Evolutionary conservation across 257 asterid genomes (phyloP).

Genomic region (Penstemon davidsonii): DNA sequence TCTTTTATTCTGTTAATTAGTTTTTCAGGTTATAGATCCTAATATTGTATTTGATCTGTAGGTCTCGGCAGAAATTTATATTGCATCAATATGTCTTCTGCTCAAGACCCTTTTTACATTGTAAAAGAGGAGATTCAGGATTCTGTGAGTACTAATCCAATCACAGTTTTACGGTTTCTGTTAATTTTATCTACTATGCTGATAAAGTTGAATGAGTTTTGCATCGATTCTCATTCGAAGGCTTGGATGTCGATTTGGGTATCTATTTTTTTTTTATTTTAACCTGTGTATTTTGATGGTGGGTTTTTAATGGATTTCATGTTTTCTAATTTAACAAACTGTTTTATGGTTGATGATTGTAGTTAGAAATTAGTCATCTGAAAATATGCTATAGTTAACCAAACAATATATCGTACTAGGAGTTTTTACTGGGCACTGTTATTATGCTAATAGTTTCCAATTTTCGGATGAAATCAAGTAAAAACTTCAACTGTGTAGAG

Average conservation of each 20-base stretch:
- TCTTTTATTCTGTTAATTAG: too few species aligned
- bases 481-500: not conserved
- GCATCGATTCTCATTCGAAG: slow-evolving; percentile 14
- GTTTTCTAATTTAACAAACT: slow-evolving; percentile 5
- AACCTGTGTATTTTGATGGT: not conserved
- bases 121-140: slow-evolving; percentile 98
- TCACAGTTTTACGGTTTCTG: not conserved
- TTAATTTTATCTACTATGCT: not conserved
- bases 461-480: not conserved
- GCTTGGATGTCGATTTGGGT: slow-evolving; percentile 16
- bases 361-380: not conserved
- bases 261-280: not conserved
- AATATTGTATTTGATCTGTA: too few species aligned
- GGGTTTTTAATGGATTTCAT: slow-evolving; percentile 13
- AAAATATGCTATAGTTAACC: not conserved
- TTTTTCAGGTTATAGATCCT: too few species aligned
- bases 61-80: too few species aligned
- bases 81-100: slow-evolving; percentile 68
- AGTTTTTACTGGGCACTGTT: too few species aligned
- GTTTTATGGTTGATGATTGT: not conserved
- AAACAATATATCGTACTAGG: not conserved
- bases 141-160: slow-evolving; percentile 58
- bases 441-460: not conserved
- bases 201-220: slow-evolving; percentile 23
- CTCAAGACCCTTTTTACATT: slow-evolving; percentile 94